A percentile compares a stretch with the other conserved stretches of the same genome.
phyloP scores from a whole-genome alignment of 768 basidiomycete species.

The Rhodotorula diobovata region DNA sequence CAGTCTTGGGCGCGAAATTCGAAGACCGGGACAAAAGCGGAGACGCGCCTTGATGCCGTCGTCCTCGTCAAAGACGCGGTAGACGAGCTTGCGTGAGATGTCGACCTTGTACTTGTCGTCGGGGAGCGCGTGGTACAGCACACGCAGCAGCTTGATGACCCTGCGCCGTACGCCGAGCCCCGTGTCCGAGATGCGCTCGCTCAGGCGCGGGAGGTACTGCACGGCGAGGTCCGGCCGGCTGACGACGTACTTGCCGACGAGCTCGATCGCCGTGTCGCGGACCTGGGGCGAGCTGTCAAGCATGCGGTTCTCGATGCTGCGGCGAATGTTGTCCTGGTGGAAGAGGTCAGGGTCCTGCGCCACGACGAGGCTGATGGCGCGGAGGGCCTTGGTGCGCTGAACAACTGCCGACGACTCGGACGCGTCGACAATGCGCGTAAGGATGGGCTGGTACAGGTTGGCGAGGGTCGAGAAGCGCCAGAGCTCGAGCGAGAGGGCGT shows the following conservation, averaged over 20 bases:
- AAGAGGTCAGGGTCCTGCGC: conserved; percentile 82
- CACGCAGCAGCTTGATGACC: conserved; percentile 87
- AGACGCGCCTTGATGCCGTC: conserved; percentile 70
- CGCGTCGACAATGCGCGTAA: conserved; percentile 70
- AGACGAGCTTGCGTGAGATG: conserved; percentile 73
- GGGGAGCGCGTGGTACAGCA: conserved; percentile 66
- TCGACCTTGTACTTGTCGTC: conserved; percentile 64
- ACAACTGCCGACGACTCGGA: conserved; percentile 82
- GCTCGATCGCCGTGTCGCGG: conserved; percentile 90
- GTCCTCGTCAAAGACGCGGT: conserved; percentile 86
- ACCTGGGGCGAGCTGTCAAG: conserved; percentile 89
- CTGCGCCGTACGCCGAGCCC: conserved; percentile 89
- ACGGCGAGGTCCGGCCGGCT: conserved; percentile 80
- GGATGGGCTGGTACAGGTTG: conserved; percentile 75
- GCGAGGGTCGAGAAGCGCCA: conserved; percentile 70
- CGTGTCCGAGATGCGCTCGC: conserved; percentile 87
- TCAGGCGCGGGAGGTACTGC: conserved; percentile 81
- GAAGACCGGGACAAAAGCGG: neutral
- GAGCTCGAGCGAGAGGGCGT: conserved; percentile 67
- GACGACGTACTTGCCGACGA: conserved; percentile 96
- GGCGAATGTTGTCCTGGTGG: conserved; percentile 68
- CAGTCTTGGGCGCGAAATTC: conserved; percentile 8
- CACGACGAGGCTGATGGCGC: conserved; percentile 81
- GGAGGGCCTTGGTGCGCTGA: conserved; percentile 88
- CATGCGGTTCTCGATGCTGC: conserved; percentile 82